These are phyloP conservation scores for Gynostemma pentaphyllum DNA, from an alignment of 306 rosid genomes.

Conservation along the genomic window DNA sequence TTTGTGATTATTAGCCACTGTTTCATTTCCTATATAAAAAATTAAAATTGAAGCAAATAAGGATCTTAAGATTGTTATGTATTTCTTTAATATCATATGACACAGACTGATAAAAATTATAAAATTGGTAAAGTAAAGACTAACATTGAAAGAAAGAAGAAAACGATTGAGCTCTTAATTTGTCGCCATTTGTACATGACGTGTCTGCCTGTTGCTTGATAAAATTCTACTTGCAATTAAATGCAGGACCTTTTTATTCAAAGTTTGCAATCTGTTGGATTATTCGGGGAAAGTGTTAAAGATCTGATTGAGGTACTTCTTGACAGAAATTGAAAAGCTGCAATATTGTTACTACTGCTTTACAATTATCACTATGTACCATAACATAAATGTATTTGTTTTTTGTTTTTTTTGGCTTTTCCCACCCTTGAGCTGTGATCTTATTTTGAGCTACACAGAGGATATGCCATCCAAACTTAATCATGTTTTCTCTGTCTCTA, in stretches of 20 bases:
- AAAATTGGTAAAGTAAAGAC: background rate
- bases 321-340: slow-evolving; percentile 3
- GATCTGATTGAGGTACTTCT: slow-evolving; percentile 66
- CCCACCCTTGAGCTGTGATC: slow-evolving; percentile 4
- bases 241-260: slow-evolving; percentile 79
- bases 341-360: background rate
- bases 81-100: background rate
- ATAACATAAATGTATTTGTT: background rate
- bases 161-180: background rate
- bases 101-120: background rate
- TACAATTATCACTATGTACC: background rate
- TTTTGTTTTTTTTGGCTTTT: too few relatives aligned
- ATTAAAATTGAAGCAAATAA: background rate
- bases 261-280: slow-evolving; percentile 68
- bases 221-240: slow-evolving; percentile 5
- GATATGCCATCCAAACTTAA: background rate
- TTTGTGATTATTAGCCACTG: background rate
- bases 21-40: background rate
- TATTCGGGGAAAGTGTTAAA: slow-evolving; percentile 37
- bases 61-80: background rate
- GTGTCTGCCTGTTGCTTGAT: background rate
- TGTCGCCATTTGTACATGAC: background rate
- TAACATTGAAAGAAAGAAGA: background rate
- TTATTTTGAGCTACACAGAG: slow-evolving; percentile 15
- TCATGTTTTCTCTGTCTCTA: background rate